These are phyloP conservation scores for Ensete ventricosum DNA, from an alignment of 176 grass and related monocot genomes.

Conservation along the genomic window DNA sequence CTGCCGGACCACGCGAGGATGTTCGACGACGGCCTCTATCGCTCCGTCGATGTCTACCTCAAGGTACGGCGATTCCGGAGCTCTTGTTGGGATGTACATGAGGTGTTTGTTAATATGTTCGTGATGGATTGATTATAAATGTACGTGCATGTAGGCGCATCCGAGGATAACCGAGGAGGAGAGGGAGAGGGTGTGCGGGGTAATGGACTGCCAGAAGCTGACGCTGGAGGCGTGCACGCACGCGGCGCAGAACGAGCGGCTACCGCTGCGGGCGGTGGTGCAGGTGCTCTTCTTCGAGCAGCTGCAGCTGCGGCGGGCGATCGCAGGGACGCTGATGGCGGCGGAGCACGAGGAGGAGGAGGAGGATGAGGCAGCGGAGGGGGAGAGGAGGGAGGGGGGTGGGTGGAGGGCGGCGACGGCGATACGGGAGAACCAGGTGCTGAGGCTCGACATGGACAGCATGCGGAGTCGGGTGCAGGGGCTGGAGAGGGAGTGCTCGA, in stretches of 20 bases:
- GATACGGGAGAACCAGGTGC: constrained; percentile 68
- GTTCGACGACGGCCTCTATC: constrained; percentile 90
- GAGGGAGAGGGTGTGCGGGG: constrained; percentile 69
- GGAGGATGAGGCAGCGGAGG: constrained; percentile 10
- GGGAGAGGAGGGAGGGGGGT: neutral
- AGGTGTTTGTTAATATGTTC: constrained; percentile 1
- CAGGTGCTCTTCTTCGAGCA: constrained; percentile 99
- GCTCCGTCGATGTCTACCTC: constrained; percentile 92
- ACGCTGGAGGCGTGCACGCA: constrained; percentile 94
- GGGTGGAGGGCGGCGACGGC: constrained; percentile 16
- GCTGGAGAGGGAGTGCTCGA: constrained; percentile 83
- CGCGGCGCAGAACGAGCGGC: constrained; percentile 84
- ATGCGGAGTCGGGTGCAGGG: constrained; percentile 88
- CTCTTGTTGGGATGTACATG: constrained; percentile 6
- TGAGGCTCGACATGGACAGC: constrained; percentile 94
- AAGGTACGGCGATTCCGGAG: constrained; percentile 35
- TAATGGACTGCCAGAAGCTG: constrained; percentile 84
- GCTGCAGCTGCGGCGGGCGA: constrained; percentile 83
- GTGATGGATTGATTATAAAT: neutral
- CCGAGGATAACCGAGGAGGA: constrained; percentile 63
- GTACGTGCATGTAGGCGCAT: constrained; percentile 37
- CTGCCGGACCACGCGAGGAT: constrained; percentile 72
- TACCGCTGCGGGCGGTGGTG: constrained; percentile 78
- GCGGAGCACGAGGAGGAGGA: constrained; percentile 36
- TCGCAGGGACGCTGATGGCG: constrained; percentile 56